Evolutionary conservation across 805 yeast species (phyloP), one percentile per base, ranked within the genome.

Genomic region (Kockiozyma suomiensis): DNA sequence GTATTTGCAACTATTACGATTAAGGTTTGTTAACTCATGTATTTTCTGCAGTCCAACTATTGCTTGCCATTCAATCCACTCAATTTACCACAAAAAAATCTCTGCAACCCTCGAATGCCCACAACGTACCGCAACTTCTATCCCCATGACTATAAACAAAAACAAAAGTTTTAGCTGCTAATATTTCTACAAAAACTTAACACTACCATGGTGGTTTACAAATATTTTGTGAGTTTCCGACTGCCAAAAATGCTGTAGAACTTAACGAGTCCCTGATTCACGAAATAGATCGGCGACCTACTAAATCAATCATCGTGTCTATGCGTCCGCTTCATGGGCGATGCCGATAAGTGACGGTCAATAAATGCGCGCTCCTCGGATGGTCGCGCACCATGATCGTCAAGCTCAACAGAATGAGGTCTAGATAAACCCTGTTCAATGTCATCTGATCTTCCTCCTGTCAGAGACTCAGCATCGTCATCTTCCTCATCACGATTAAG

Each of bases 401-500:
- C 32, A 5, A 32, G 25, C 26, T 56, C 58, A 13, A 21, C 10
- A 10, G 59, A 54, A 12, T 17, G n/a, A 8, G 51, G 35, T 6
- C 56, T 15, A 12, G 47, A 37, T 30, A 17, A 23, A 19, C 47
- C 30, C 8, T 21, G 15, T 21, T 49, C 53, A 21, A 49, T 33
- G 23, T 49, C 53, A 17, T 23, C 23, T 23, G 25, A 30, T 41
- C 26, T 5, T 41, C 46, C 28, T 7, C 33, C 35, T 15, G 8
- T 23, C 13, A 25, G 13, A 13, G 19, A 19, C 13, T 26, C 30
- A n/a, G 30, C 35, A 19, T 54, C 50, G 8, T n/a, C n/a, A n/a
- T n/a, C n/a, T n/a, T 45, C 47, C 12, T 47, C 55, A 21, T 70
- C 75, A 38, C 66, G 62, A 42, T 61, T 65, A 7, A 58, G 13